These are phyloP conservation scores for Cadophora malorum DNA, from an alignment of 2,329 filamentous ascomycete species.

Conservation along the genomic window DNA sequence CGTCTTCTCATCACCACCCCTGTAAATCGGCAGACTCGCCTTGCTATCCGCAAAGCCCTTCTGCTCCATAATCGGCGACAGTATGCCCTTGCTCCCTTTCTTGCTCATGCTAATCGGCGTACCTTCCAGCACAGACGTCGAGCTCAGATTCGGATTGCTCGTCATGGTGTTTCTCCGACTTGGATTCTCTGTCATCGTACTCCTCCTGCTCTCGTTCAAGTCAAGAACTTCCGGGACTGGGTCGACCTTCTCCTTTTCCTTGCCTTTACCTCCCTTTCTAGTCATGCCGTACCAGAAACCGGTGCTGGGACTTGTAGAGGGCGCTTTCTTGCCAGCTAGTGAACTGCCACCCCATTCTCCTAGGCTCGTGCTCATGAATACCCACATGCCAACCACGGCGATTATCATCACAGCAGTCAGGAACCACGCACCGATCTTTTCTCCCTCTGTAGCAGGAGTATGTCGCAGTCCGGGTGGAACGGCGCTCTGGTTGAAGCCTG, in stretches of 20 bases:
- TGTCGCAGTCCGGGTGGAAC: slow-evolving; percentile 14
- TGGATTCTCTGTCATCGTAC: not conserved
- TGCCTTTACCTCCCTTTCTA: slow-evolving; percentile 16
- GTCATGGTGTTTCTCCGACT: not conserved
- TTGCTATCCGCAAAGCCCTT: slow-evolving; percentile 3
- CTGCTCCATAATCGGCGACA: slow-evolving; percentile 16
- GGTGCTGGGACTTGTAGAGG: not conserved
- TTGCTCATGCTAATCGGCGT: not conserved
- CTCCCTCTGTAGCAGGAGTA: slow-evolving; percentile 43
- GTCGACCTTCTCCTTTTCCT: slow-evolving; percentile 17
- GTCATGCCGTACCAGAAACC: not conserved
- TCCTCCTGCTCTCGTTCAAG: slow-evolving; percentile 1
- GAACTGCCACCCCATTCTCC: slow-evolving; percentile 23
- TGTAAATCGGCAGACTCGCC: slow-evolving; percentile 10
- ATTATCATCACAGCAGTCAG: slow-evolving; percentile 46
- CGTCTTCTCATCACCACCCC: slow-evolving; percentile 14
- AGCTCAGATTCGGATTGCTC: slow-evolving; percentile 11
- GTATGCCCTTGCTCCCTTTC: slow-evolving; percentile 1
- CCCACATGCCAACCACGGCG: slow-evolving; percentile 19
- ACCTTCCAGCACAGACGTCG: not conserved
- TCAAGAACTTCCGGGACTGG: slow-evolving; percentile 7
- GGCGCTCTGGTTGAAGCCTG: slow-evolving; percentile 34
- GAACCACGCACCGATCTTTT: slow-evolving; percentile 51
- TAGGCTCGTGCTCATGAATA: slow-evolving; percentile 29
- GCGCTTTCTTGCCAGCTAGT: slow-evolving; percentile 18